phyloP scores from a whole-genome alignment of 768 basidiomycete species.

The Suillus fuscotomentosus region DNA sequence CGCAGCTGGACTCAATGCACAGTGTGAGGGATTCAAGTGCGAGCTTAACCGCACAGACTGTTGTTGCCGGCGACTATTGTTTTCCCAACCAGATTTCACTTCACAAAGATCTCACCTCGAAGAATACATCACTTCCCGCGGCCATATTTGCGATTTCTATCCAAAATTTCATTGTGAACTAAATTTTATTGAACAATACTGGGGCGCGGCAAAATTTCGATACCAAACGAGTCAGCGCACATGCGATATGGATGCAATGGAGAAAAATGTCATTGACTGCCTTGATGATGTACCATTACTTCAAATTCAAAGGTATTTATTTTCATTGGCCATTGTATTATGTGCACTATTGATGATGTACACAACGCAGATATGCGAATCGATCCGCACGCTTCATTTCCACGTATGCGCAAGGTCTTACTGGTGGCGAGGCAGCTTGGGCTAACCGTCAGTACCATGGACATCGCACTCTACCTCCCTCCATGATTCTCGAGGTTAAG shows the following conservation, averaged over 20 bases:
- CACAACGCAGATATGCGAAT: not conserved
- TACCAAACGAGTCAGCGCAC: not conserved
- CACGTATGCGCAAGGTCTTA: not conserved
- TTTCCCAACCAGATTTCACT: not conserved
- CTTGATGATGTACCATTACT: not conserved
- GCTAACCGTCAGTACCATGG: not conserved
- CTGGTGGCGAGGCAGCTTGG: not conserved
- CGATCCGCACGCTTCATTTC: not conserved
- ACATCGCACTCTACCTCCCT: not conserved
- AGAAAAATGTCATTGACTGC: not conserved
- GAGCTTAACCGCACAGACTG: not conserved
- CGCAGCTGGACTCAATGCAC: not conserved
- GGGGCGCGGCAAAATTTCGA: not conserved
- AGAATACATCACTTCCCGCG: not conserved
- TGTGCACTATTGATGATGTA: not conserved
- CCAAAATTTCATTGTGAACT: constrained; percentile 5
- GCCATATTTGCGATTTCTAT: not conserved
- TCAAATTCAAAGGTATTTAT: not conserved
- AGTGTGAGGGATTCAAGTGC: not conserved
- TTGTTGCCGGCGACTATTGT: not conserved
- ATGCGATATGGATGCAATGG: not conserved
- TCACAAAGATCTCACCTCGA: not conserved
- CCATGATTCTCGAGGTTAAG: not conserved
- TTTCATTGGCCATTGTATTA: not conserved
- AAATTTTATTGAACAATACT: not conserved